These are phyloP conservation scores for Claviceps arundinis DNA, from an alignment of 2,329 filamentous ascomycete species.

Conservation along the genomic window DNA sequence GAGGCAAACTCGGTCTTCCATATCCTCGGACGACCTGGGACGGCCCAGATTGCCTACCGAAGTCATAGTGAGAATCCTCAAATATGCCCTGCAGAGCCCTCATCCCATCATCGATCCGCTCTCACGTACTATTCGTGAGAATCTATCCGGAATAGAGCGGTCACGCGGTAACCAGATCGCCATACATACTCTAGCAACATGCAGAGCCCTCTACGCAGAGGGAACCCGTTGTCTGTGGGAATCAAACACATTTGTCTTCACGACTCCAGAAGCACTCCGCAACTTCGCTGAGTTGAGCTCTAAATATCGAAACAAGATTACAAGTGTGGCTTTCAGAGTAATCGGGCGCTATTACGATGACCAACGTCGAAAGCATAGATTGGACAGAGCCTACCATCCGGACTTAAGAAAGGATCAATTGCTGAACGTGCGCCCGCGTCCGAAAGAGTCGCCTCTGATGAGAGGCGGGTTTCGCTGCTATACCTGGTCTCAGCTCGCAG, in stretches of 20 bases:
- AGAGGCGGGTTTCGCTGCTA: conserved; percentile 42
- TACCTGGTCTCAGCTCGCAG: conserved; percentile 38
- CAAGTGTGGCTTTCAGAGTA: conserved; percentile 35
- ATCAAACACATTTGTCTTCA: conserved; percentile 41
- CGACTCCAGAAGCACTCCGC: conserved; percentile 33
- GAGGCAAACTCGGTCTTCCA: conserved; percentile 19
- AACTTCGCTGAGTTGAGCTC: conserved; percentile 34
- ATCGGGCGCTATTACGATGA: conserved; percentile 45
- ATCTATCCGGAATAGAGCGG: conserved; percentile 30
- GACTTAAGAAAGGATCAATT: conserved; percentile 27
- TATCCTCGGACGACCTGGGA: conserved; percentile 15
- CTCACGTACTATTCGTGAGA: conserved; percentile 28
- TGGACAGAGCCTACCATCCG: conserved; percentile 29
- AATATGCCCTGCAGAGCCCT: conserved; percentile 35
- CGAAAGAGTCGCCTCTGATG: conserved; percentile 31
- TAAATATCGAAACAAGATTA: conserved; percentile 29
- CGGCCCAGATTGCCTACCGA: conserved; percentile 37
- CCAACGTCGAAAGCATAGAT: conserved; percentile 27
- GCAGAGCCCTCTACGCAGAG: conserved; percentile 34
- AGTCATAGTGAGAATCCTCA: conserved; percentile 37
- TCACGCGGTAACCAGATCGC: conserved; percentile 33
- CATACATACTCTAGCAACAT: conserved; percentile 39
- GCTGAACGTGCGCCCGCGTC: conserved; percentile 28
- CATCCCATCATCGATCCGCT: conserved; percentile 41
- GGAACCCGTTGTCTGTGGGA: conserved; percentile 37